Evolutionary conservation across 352 stramenopile species (phyloP), one percentile per base, ranked within the genome.

Genomic region (Blastocystis sp.): DNA sequence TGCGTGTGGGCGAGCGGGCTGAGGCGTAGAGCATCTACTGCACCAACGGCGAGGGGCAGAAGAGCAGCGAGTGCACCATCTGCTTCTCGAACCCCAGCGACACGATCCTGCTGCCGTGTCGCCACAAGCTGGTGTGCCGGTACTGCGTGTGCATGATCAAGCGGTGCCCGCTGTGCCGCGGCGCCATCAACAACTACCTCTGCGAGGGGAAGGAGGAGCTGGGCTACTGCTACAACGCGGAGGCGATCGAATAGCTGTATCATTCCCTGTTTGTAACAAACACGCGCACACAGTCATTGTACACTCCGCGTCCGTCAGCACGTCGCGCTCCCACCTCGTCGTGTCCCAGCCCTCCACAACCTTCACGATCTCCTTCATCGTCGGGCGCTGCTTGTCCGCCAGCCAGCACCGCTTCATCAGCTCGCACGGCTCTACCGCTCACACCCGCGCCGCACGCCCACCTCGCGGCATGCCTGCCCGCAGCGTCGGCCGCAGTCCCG

Each of bases 61-160:
- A 84, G 53, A 84, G 52, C 61, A 84, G 69, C 48, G 74, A 84
- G 53, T 84, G 74, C 66, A 84, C 66, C 23, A 84, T 84, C 34
- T 84, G 74, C 56, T 84, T 84, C 66, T 62, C 74, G 11, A 84
- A 84, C 45, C 53, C 40, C 11, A 84, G 66, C n/a, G 74, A 84
- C 52, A 59, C 66, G 5, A 69, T 84, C 52, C 60, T 84, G 60
- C 38, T 84, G n/a, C 74, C 74, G 1, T 84, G 74, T 62, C 59
- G 74, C 17, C 74, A 84, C 45, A 84, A 84, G 43, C 34, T 84
- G 11, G 74, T 84, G 41, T 84, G 74, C 56, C 28, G 74, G 23
- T 69, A 67, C 40, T 84, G 74, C 48, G 74, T 84, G 5, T 84
- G 74, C 60, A 84, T 84, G 74, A 84, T 84, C 56, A 84, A 84